A percentile compares a stretch with the other conserved stretches of the same genome.
These are phyloP conservation scores for Leptomonas seymouri DNA, from an alignment of 208 protist species.

Conservation along the genomic window DNA sequence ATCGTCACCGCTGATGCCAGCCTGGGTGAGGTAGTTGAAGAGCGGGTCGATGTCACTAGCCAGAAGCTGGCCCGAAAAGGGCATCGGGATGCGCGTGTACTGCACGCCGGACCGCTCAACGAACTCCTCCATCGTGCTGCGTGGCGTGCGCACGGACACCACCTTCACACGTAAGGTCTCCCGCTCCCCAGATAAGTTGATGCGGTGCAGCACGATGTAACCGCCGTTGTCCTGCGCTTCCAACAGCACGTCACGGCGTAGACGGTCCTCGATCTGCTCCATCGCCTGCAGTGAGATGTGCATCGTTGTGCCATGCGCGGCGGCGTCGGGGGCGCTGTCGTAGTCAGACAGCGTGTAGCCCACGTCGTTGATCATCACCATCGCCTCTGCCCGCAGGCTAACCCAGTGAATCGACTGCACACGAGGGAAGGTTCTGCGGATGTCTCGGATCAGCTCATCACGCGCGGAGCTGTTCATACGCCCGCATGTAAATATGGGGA, in stretches of 20 bases:
- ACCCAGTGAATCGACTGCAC: conserved; percentile 72
- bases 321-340: conserved; percentile 32
- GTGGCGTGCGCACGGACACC: conserved; percentile 62
- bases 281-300: conserved; percentile 80
- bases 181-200: conserved; percentile 42
- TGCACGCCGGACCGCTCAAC: conserved; percentile 44
- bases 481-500: conserved; percentile 86
- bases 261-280: conserved; percentile 89
- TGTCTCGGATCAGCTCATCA: conserved; percentile 48
- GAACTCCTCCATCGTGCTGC: conserved; percentile 77
- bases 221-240: conserved; percentile 81
- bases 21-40: conserved; percentile 63
- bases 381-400: conserved; percentile 85
- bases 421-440: conserved; percentile 60
- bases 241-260: conserved; percentile 77
- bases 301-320: conserved; percentile 71
- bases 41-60: conserved; percentile 83
- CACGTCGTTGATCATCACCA: conserved; percentile 84
- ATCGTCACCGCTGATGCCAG: conserved; percentile 39
- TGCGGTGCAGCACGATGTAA: conserved; percentile 70
- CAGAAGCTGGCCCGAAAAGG: conserved; percentile 80
- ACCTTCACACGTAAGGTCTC: conserved; percentile 66
- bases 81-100: conserved; percentile 85
- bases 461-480: conserved; percentile 47
- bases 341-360: conserved; percentile 83